phyloP scores from a whole-genome alignment of 2,329 filamentous ascomycete genomes.

The Pezicula neosporulosa region DNA sequence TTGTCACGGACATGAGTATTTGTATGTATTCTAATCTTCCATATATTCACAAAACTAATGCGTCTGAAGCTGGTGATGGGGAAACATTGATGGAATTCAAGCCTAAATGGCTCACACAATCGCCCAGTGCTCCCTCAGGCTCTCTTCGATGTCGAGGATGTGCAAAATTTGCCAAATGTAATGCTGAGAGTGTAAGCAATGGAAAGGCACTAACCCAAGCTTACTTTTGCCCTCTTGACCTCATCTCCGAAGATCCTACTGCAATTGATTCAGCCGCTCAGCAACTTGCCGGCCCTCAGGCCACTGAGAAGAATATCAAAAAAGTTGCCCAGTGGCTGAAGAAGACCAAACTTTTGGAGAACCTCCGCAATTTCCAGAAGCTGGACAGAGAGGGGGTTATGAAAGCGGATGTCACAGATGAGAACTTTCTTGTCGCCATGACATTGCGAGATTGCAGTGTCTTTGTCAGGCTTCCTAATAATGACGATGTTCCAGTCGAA shows the following conservation, averaged over 20 bases:
- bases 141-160: slow-evolving; percentile 63
- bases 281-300: slow-evolving; percentile 24
- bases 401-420: slow-evolving; percentile 30
- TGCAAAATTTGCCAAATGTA: slow-evolving; percentile 38
- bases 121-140: slow-evolving; percentile 50
- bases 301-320: neutral
- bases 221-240: slow-evolving; percentile 62
- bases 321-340: slow-evolving; percentile 33
- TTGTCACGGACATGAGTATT: slow-evolving; percentile 72
- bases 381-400: slow-evolving; percentile 27
- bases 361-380: slow-evolving; percentile 39
- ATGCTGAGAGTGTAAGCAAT: slow-evolving; percentile 12
- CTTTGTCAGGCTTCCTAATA: slow-evolving; percentile 56
- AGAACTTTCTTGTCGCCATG: slow-evolving; percentile 67
- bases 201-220: slow-evolving; percentile 12
- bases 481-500: slow-evolving; percentile 34
- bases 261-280: slow-evolving; percentile 37
- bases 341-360: slow-evolving; percentile 22
- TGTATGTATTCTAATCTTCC: slow-evolving; percentile 15
- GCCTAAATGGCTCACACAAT: slow-evolving; percentile 80
- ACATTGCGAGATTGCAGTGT: slow-evolving; percentile 77
- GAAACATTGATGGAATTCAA: slow-evolving; percentile 67
- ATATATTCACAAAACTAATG: neutral
- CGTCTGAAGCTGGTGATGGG: slow-evolving; percentile 13
- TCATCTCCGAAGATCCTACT: slow-evolving; percentile 49